Percentiles rank a stretch among this genome's conserved stretches.
These are phyloP conservation scores for Dictyostelium intermedium DNA, from an alignment of 78 protist genomes.

Conservation along the genomic window DNA sequence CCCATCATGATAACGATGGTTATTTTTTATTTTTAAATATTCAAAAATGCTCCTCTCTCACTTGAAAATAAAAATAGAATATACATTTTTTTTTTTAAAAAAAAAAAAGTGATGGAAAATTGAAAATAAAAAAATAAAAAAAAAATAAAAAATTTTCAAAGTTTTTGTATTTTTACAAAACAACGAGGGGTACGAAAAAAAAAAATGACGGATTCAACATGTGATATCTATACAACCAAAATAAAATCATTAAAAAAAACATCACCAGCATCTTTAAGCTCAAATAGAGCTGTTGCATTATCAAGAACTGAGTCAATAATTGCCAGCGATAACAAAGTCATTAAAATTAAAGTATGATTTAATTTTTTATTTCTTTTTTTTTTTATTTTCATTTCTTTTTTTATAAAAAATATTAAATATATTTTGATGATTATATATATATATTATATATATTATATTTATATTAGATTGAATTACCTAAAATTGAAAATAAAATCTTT, in stretches of 20 bases:
- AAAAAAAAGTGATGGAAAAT: too few relatives aligned
- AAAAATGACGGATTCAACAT: conserved; percentile 16
- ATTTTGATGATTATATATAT: too few relatives aligned
- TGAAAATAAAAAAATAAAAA: too few relatives aligned
- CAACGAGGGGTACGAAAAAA: background rate
- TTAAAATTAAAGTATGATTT: conserved; percentile 5
- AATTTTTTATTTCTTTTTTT: background rate
- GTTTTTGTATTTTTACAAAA: background rate
- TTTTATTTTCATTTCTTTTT: background rate
- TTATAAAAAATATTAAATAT: background rate
- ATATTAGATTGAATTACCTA: conserved; percentile 30
- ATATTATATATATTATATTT: background rate
- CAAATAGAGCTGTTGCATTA: conserved; percentile 27
- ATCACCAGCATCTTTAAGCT: conserved; percentile 56
- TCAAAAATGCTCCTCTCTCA: too few relatives aligned
- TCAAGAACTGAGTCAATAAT: background rate
- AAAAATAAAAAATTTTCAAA: too few relatives aligned
- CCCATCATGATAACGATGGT: too few relatives aligned
- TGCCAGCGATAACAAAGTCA: conserved; percentile 17
- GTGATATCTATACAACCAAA: conserved; percentile 41
- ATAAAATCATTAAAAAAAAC: conserved; percentile 15
- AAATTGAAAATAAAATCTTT: background rate
- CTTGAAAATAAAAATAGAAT: too few relatives aligned
- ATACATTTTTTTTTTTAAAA: too few relatives aligned
- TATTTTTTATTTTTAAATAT: too few relatives aligned